A percentile compares a stretch with the other conserved stretches of the same genome.
phyloP scores from a whole-genome alignment of 1,284 basidiomycete genomes.

The Exsudoporus floridanus region DNA sequence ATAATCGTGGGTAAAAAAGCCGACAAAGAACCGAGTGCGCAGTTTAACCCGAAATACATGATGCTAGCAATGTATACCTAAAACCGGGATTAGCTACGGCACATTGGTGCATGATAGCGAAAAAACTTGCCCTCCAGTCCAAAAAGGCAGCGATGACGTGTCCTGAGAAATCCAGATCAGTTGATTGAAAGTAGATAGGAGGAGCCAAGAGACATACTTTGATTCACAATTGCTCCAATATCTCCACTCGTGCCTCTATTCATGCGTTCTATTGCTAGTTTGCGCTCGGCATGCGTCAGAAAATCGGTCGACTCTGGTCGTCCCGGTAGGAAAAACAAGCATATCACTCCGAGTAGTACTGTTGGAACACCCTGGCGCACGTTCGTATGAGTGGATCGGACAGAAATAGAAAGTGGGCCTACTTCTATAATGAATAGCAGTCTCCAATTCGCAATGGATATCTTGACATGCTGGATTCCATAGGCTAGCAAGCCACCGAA shows the following conservation, averaged over 20 bases:
- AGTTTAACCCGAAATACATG: conserved; percentile 80
- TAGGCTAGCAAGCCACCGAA: conserved; percentile 77
- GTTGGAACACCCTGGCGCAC: conserved; percentile 58
- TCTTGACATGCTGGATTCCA: conserved; percentile 59
- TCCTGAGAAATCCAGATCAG: conserved; percentile 34
- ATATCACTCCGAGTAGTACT: conserved; percentile 64
- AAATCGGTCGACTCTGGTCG: conserved; percentile 75
- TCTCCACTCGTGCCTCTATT: conserved; percentile 71
- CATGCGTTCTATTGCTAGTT: conserved; percentile 71
- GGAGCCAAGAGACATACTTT: conserved; percentile 42
- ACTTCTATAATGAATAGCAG: conserved; percentile 79
- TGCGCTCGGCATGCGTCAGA: conserved; percentile 70
- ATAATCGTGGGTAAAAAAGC: conserved; percentile 87
- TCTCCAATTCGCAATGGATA: conserved; percentile 57
- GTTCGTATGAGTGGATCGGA: background rate
- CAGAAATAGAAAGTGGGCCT: conserved; percentile 8
- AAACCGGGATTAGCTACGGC: background rate
- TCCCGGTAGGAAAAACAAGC: conserved; percentile 68
- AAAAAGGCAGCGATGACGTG: conserved; percentile 65
- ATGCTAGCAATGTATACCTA: conserved; percentile 63
- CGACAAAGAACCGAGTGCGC: conserved; percentile 73
- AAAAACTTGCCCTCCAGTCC: conserved; percentile 63
- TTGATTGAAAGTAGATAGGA: background rate
- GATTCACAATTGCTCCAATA: conserved; percentile 63
- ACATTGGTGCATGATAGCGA: background rate